Base-by-base conservation (phyloP, 2,329 filamentous ascomycete species). In the Epichloe aotearoae region DNA sequence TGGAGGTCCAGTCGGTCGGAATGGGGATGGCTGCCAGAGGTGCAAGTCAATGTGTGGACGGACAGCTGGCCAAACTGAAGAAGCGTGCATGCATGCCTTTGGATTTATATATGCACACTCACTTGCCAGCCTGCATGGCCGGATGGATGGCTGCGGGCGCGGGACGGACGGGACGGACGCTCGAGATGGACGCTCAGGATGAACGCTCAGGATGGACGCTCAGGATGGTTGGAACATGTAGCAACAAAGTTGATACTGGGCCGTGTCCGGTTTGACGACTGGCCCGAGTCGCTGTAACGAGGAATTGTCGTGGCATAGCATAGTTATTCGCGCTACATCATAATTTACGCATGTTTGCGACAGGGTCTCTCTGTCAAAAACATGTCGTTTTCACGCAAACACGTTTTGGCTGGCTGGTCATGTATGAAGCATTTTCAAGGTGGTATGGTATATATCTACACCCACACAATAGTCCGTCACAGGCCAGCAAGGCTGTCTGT, bases 1-100 rank as follows among this genome's bases (percentile, higher is more conserved):
- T 61, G 59, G 58, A 51, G 54, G 30, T 42, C 8, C 38, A 47
- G 51, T 43, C 46, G 43, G 33, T 43, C 41, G 43, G 36, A 42
- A 45, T 50, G 49, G 47, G 20, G 43, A 45, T 50, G 49, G 47
- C 36, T 50, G 43, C 46, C 49, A 15, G 46, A 49, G 30, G 52
- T 53, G 33, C 49, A 50, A 26, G 19, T 49, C 15, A 52, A 44
- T 26, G 50, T 44, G 15, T 52, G 41, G 52, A 46, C n/a, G 19
- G 34, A 48, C 14, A 30, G 42, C 19, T 46, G 49, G 49, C 44
- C 45, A 7, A 43, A n/a, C 4, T 49, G 41, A 38, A 14, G 8
- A 14, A 37, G 23, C 34, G 1, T 26, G 23, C 23, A 39, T 30
- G 36, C 17, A 46, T 33, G 23, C 14, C n/a, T 38, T 38, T 30